phyloP scores from a whole-genome alignment of 441 rosid species.

The Iberis amara region DNA sequence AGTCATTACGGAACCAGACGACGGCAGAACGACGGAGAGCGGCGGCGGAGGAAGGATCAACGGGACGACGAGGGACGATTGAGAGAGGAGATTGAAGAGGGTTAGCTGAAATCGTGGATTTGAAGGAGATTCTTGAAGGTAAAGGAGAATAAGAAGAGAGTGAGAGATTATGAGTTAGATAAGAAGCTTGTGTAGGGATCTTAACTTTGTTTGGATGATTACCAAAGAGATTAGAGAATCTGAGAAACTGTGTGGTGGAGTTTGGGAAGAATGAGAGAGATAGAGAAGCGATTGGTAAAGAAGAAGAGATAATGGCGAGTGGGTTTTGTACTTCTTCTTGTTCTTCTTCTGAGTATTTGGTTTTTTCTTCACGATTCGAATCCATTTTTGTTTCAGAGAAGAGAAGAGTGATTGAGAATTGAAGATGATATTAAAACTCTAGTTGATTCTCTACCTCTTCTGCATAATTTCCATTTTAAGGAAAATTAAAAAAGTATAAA shows the following conservation, averaged over 20 bases:
- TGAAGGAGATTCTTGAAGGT: constrained; percentile 52
- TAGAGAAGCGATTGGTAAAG: constrained; percentile 51
- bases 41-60: constrained; percentile 75
- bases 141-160: constrained; percentile 33
- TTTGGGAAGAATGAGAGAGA: constrained; percentile 34
- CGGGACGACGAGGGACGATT: constrained; percentile 69
- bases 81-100: constrained; percentile 72
- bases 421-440: constrained; percentile 28
- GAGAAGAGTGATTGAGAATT: constrained; percentile 33
- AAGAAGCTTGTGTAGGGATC: constrained; percentile 64
- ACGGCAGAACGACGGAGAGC: constrained; percentile 76
- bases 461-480: background rate
- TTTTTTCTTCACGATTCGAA: constrained; percentile 35
- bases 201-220: constrained; percentile 45
- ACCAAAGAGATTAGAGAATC: constrained; percentile 36
- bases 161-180: constrained; percentile 55
- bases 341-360: background rate
- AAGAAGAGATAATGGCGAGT: constrained; percentile 34
- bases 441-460: constrained; percentile 17
- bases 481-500: background rate
- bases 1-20: constrained; percentile 92
- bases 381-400: constrained; percentile 32
- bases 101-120: constrained; percentile 63
- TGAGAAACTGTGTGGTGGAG: constrained; percentile 38
- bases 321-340: constrained; percentile 40